Conservation (phyloP, 148 eudicot genomes). For the Nepenthes gracilis region DNA sequence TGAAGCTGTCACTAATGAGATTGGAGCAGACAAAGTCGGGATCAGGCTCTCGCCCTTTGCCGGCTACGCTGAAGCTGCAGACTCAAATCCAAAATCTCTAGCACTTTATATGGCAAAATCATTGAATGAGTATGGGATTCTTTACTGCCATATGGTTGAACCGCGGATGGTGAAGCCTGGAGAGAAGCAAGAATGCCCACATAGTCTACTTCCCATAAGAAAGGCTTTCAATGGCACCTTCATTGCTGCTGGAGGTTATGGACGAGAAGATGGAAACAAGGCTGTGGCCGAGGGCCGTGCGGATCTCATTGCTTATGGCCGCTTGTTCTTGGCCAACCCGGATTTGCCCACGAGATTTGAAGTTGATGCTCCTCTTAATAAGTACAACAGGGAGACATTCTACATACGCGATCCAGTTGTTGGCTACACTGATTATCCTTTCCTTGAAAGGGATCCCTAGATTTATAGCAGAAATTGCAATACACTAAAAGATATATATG, state of each 20-base stretch:
- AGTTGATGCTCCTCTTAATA: constrained; percentile 33
- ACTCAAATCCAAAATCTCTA: constrained; percentile 30
- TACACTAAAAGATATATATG: too few species aligned
- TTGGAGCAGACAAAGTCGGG: constrained; percentile 43
- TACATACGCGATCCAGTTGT: constrained; percentile 32
- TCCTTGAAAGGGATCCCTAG: constrained; percentile 12
- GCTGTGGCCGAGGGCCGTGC: constrained; percentile 16
- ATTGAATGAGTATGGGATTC: constrained; percentile 13
- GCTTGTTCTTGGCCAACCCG: constrained; percentile 35
- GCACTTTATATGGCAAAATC: constrained; percentile 32
- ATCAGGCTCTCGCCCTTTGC: constrained; percentile 45
- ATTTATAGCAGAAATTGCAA: too few species aligned
- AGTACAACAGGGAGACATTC: constrained; percentile 35
- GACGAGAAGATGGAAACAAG: constrained; percentile 28
- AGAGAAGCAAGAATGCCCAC: constrained; percentile 10
- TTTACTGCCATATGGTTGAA: constrained; percentile 28
- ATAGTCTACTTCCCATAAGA: constrained; percentile 22
- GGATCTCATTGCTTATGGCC: constrained; percentile 39
- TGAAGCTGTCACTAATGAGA: constrained; percentile 27
- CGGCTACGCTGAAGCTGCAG: constrained; percentile 27
- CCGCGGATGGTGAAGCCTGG: constrained; percentile 26
- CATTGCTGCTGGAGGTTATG: constrained; percentile 37
- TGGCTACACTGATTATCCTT: constrained; percentile 53
- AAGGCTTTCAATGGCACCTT: constrained; percentile 35
- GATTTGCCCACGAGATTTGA: constrained; percentile 34